Conservation (phyloP, 2,329 filamentous ascomycete genomes). For the Talaromyces sp. region DNA sequence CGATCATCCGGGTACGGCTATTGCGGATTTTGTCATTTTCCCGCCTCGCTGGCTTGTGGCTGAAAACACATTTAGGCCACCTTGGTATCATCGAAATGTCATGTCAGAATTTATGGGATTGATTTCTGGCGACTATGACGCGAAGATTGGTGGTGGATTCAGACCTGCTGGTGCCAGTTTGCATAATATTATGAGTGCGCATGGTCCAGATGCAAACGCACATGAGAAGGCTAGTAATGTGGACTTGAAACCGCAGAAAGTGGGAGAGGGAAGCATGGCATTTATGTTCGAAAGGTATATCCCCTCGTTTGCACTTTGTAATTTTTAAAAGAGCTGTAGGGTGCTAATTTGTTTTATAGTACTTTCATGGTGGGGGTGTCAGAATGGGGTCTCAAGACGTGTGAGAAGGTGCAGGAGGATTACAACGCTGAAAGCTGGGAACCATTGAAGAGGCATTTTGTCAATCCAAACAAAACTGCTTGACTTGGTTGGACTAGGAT, state of each 20-base stretch:
- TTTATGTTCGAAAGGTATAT: slow-evolving; percentile 59
- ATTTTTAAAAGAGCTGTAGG: too few relatives aligned
- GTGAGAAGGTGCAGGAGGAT: slow-evolving; percentile 63
- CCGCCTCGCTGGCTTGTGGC: slow-evolving; percentile 60
- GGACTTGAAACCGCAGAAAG: slow-evolving; percentile 52
- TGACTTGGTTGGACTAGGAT: background rate
- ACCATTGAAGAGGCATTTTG: slow-evolving; percentile 59
- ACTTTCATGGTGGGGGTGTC: slow-evolving; percentile 66
- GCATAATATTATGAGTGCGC: slow-evolving; percentile 69
- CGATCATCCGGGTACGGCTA: slow-evolving; percentile 55
- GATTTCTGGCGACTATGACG: slow-evolving; percentile 57
- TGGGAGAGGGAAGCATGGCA: slow-evolving; percentile 57
- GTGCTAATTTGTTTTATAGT: slow-evolving; percentile 28
- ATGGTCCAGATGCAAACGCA: slow-evolving; percentile 54
- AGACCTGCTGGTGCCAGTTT: slow-evolving; percentile 57
- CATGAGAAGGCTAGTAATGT: slow-evolving; percentile 52
- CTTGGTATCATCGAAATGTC: slow-evolving; percentile 61
- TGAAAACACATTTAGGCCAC: slow-evolving; percentile 57
- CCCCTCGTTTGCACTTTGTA: background rate
- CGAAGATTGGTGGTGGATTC: slow-evolving; percentile 54
- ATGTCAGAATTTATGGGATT: slow-evolving; percentile 64
- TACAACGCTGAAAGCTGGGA: slow-evolving; percentile 83
- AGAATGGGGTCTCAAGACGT: slow-evolving; percentile 67
- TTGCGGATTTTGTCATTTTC: slow-evolving; percentile 63
- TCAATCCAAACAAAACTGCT: slow-evolving; percentile 34